Percentiles rank a stretch among this genome's conserved stretches.
These are phyloP conservation scores for Cucurbita pepo DNA, from an alignment of 306 rosid genomes.

Conservation along the genomic window DNA sequence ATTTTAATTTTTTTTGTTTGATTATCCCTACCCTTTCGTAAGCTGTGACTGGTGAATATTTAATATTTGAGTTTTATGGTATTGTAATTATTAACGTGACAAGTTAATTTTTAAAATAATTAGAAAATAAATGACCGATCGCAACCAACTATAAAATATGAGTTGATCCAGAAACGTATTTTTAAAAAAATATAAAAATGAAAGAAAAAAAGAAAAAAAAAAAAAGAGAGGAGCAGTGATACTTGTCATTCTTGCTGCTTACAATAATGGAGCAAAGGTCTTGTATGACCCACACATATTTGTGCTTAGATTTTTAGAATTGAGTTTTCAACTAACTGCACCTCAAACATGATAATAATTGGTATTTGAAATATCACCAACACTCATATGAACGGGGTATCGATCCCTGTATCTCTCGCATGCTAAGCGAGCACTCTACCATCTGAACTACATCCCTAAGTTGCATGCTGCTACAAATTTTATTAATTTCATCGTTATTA, in stretches of 20 bases:
- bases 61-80: too few relatives aligned
- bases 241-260: background rate
- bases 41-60: too few relatives aligned
- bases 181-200: background rate
- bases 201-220: background rate
- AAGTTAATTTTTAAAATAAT: too few relatives aligned
- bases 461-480: background rate
- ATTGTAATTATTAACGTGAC: too few relatives aligned
- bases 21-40: too few relatives aligned
- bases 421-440: conserved; percentile 98
- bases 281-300: conserved; percentile 1
- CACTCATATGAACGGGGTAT: conserved; percentile 40
- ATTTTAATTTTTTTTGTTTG: too few relatives aligned
- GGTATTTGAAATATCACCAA: too few relatives aligned
- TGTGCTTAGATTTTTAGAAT: background rate
- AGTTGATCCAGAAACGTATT: too few relatives aligned
- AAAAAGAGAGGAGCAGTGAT: background rate
- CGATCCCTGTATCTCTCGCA: conserved; percentile 95
- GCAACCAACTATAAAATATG: too few relatives aligned
- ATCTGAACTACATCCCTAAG: conserved; percentile 91
- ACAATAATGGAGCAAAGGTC: conserved; percentile 2
- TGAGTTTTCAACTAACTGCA: conserved; percentile 3
- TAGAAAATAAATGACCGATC: too few relatives aligned
- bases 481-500: background rate
- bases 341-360: background rate